These are phyloP conservation scores for Albatrellus ellisii DNA, from an alignment of 768 basidiomycete genomes.

Conservation along the genomic window DNA sequence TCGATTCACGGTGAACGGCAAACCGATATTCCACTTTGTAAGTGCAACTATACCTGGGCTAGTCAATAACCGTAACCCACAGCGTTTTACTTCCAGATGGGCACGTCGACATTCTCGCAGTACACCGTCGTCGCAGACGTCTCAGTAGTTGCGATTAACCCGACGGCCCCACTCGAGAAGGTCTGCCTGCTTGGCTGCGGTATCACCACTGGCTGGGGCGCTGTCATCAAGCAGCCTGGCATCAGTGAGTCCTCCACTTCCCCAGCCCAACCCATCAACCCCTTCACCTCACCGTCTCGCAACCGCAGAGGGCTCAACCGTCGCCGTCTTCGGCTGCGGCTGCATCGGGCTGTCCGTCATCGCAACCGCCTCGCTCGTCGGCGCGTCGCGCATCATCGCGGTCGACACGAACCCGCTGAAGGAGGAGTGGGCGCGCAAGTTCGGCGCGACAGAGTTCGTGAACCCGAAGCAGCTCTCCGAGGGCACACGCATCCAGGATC, in stretches of 20 bases:
- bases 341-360: constrained; percentile 93
- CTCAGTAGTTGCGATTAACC: constrained; percentile 85
- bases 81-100: constrained; percentile 55
- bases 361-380: constrained; percentile 62
- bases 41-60: constrained; percentile 17
- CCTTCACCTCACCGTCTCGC: constrained; percentile 2
- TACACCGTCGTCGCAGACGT: constrained; percentile 98
- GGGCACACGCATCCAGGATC: constrained; percentile 79
- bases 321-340: constrained; percentile 94
- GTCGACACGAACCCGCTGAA: constrained; percentile 83
- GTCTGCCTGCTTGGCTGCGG: constrained; percentile 96
- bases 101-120: constrained; percentile 98
- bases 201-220: constrained; percentile 98
- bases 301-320: constrained; percentile 58
- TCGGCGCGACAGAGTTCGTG: constrained; percentile 92
- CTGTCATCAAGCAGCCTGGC: constrained; percentile 83
- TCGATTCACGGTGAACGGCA: constrained; percentile 83
- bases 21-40: constrained; percentile 86
- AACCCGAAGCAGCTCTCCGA: constrained; percentile 65
- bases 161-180: constrained; percentile 81
- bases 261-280: no score
- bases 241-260: constrained; percentile 39
- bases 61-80: not conserved
- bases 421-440: constrained; percentile 79
- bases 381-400: constrained; percentile 83